phyloP scores from a whole-genome alignment of 2,329 filamentous ascomycete genomes.

The Cladophialophora psammophila region DNA sequence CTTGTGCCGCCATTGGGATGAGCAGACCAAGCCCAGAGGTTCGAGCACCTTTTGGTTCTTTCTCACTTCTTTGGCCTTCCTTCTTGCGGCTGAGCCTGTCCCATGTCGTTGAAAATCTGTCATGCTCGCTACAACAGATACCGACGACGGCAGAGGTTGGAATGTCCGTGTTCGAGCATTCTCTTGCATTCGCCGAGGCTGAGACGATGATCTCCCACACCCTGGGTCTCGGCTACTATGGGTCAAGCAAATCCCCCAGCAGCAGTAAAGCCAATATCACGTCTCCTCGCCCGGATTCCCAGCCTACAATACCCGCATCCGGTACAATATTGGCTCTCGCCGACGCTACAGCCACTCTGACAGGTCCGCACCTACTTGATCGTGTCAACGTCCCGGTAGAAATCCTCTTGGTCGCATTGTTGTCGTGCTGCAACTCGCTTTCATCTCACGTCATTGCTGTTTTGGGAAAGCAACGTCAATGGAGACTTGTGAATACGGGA shows the following conservation, averaged over 20 bases:
- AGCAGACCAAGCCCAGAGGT: slow-evolving; percentile 60
- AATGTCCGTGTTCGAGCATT: slow-evolving; percentile 97
- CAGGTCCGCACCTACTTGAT: slow-evolving; percentile 68
- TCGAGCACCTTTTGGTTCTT: slow-evolving; percentile 73
- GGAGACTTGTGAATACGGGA: slow-evolving; percentile 83
- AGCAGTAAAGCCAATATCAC: slow-evolving; percentile 19
- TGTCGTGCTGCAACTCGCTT: slow-evolving; percentile 89
- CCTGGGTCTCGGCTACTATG: slow-evolving; percentile 73
- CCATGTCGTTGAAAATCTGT: slow-evolving; percentile 87
- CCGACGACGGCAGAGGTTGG: slow-evolving; percentile 83
- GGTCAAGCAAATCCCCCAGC: slow-evolving; percentile 51
- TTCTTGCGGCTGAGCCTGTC: slow-evolving; percentile 67
- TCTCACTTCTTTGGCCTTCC: slow-evolving; percentile 67
- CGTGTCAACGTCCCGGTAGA: slow-evolving; percentile 89
- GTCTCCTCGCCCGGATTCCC: slow-evolving; percentile 54
- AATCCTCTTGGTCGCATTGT: slow-evolving; percentile 81
- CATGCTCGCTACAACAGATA: slow-evolving; percentile 85
- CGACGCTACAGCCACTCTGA: slow-evolving; percentile 40
- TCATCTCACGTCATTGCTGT: slow-evolving; percentile 84
- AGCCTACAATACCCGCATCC: slow-evolving; percentile 46
- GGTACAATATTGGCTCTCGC: slow-evolving; percentile 49
- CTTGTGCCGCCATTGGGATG: slow-evolving; percentile 80
- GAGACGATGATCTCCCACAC: slow-evolving; percentile 85
- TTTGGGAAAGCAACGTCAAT: slow-evolving; percentile 77
- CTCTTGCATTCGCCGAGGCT: slow-evolving; percentile 92